Evolutionary conservation across 208 protist species (phyloP).

Genomic region (Trypanosoma caninum): DNA sequence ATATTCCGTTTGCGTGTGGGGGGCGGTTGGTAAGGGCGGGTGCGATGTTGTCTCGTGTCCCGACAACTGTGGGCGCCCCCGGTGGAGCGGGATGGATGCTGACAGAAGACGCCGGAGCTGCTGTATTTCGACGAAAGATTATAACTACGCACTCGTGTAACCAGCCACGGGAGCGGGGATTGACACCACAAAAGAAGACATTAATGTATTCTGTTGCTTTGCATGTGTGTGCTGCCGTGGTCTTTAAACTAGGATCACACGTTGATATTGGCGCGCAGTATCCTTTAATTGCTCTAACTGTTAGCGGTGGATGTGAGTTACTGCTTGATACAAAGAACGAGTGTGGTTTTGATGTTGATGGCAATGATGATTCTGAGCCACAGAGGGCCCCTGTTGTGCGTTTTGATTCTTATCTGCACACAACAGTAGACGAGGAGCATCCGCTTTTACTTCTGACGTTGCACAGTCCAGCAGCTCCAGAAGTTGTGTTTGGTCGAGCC

Average conservation of each 20-base stretch:
- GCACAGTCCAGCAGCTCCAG: conserved; percentile 27
- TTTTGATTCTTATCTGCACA: conserved; percentile 35
- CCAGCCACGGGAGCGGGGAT: background rate
- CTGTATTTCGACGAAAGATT: background rate
- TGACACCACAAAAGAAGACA: background rate
- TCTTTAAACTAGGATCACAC: conserved; percentile 6
- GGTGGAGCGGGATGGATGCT: background rate
- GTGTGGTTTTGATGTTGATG: too few species aligned
- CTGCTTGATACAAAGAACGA: conserved; percentile 5
- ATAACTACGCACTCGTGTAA: background rate
- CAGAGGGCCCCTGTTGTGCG: conserved; percentile 33
- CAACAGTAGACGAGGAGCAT: conserved; percentile 26
- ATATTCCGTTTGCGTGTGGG: background rate
- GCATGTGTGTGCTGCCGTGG: conserved; percentile 33
- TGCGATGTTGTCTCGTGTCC: background rate
- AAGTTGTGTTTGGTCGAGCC: conserved; percentile 39
- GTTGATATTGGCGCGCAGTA: conserved; percentile 7
- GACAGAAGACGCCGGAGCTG: background rate
- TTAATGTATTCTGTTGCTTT: conserved; percentile 37
- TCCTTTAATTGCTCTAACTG: conserved; percentile 9
- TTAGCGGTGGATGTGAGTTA: conserved; percentile 20
- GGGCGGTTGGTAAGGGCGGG: background rate
- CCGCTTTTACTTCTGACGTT: conserved; percentile 42
- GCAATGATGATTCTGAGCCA: conserved; percentile 1
- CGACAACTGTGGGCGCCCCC: background rate